Conservation (phyloP, 2,329 filamentous ascomycete genomes). For the Nigrograna mackinnonii region DNA sequence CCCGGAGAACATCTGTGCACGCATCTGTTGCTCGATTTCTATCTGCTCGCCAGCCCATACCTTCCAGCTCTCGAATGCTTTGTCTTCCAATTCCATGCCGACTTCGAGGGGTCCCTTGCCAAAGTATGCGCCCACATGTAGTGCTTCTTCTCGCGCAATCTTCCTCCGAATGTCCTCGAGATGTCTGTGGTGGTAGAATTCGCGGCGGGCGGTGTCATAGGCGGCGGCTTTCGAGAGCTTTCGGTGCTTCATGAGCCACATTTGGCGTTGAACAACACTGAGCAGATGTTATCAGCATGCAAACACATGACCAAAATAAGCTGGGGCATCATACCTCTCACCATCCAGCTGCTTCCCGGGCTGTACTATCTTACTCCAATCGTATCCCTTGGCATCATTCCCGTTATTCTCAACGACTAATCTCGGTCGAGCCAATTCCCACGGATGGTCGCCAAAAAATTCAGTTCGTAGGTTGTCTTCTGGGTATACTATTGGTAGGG, state of each 20-base stretch:
- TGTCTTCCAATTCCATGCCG: conserved; percentile 80
- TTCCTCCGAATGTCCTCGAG: conserved; percentile 80
- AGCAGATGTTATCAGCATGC: conserved; percentile 2
- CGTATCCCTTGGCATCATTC: conserved; percentile 72
- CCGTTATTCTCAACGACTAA: conserved; percentile 85
- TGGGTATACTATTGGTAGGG: conserved; percentile 75
- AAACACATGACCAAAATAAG: conserved; percentile 4
- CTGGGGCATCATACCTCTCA: conserved; percentile 66
- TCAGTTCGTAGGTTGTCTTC: conserved; percentile 80
- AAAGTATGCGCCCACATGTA: conserved; percentile 85
- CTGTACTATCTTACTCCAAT: conserved; percentile 83
- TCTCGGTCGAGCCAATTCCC: conserved; percentile 90
- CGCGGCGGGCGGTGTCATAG: conserved; percentile 84
- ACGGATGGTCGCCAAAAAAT: conserved; percentile 94
- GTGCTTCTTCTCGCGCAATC: conserved; percentile 85
- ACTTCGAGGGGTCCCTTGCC: conserved; percentile 75
- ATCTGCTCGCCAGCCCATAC: conserved; percentile 67
- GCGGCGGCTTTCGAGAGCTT: conserved; percentile 66
- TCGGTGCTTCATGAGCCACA: conserved; percentile 71
- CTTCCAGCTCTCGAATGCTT: conserved; percentile 83
- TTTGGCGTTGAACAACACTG: conserved; percentile 90
- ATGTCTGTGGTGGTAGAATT: conserved; percentile 87
- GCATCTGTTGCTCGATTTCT: conserved; percentile 50
- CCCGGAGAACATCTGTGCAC: conserved; percentile 45
- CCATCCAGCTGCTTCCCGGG: conserved; percentile 76